Base-by-base conservation (phyloP, 2,329 filamentous ascomycete genomes). In the Phaeosphaeriaceae sp. region DNA sequence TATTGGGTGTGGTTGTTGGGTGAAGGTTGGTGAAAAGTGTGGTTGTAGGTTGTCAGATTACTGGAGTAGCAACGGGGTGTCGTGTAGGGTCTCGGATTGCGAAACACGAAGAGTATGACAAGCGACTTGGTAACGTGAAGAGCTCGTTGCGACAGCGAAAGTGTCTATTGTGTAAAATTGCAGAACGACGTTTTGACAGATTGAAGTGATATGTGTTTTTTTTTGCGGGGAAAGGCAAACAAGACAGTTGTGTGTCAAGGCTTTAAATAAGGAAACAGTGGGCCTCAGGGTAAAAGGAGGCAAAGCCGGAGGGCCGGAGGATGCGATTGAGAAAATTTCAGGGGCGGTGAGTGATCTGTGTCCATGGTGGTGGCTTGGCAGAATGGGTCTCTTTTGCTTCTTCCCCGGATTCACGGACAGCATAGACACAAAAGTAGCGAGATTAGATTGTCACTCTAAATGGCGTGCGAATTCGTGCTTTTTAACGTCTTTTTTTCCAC, bases 321-420 rank as follows among this genome's bases (percentile, higher is more conserved):
- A 6, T 30, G 37, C 33, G 35, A 18, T 3, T 15, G 26, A 51
- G 32, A 42, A 46, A 46, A 28, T 44, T 37, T 50, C 39, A 47
- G 47, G 56, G 56, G 57, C 57, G 52, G 54, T 56, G 47, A 56
- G 54, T 33, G 54, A 48, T 54, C 52, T 48, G 48, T 58, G 55
- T 11, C 52, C 49, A 42, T 50, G 48, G 21, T 50, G 48, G 21
- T 18, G 30, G 29, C 38, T 48, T 51, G 52, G 40, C 46, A 13
- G n/a, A 20, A 35, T 39, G 33, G 16, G 15, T 17, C 36, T 17
- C 36, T 38, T 33, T 26, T 7, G 42, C 42, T 39, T 33, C 23
- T 46, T 20, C 43, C 43, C 43, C 43, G 36, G 43, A 46, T 37
- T 44, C 36, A 11, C 5, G 26, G 15, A 11, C 16, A 12, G 39